These are phyloP conservation scores for Phialophora tarda DNA, from an alignment of 2,329 filamentous ascomycete genomes.

Conservation along the genomic window DNA sequence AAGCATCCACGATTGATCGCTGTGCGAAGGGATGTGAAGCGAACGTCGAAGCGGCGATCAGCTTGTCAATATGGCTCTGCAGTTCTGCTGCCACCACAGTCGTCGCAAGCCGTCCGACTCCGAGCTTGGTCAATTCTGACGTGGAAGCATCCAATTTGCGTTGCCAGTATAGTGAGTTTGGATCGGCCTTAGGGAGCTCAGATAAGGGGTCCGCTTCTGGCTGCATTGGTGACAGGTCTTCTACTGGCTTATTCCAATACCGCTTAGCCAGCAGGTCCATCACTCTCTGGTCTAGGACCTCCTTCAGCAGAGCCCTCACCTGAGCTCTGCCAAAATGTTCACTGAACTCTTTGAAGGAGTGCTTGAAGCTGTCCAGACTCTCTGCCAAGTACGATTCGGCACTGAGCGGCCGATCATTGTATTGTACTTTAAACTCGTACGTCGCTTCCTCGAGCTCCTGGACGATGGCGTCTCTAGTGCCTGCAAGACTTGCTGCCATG, in stretches of 20 bases:
- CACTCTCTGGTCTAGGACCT: slow-evolving; percentile 91
- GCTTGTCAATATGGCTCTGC: slow-evolving; percentile 77
- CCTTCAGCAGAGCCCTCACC: slow-evolving; percentile 86
- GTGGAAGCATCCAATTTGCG: slow-evolving; percentile 91
- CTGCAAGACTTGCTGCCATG: slow-evolving; percentile 90
- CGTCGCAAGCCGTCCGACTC: slow-evolving; percentile 89
- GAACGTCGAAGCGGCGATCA: slow-evolving; percentile 83
- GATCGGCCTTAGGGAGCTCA: slow-evolving; percentile 82
- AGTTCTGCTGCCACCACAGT: slow-evolving; percentile 89
- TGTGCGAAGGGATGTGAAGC: slow-evolving; percentile 88
- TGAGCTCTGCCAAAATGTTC: slow-evolving; percentile 87
- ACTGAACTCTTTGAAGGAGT: slow-evolving; percentile 92
- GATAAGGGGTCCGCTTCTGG: slow-evolving; percentile 74
- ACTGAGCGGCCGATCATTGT: slow-evolving; percentile 92
- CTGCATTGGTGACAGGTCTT: slow-evolving; percentile 72
- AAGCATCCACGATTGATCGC: slow-evolving; percentile 89
- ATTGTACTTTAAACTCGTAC: slow-evolving; percentile 99
- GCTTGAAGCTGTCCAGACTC: slow-evolving; percentile 94
- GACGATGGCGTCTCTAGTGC: slow-evolving; percentile 87
- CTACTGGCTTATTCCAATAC: slow-evolving; percentile 96
- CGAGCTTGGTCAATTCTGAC: slow-evolving; percentile 88
- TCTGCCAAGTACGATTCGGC: slow-evolving; percentile 97
- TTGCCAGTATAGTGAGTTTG: slow-evolving; percentile 87
- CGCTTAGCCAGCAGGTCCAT: slow-evolving; percentile 88
- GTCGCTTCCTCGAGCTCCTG: slow-evolving; percentile 96